Evolutionary conservation across 2,329 filamentous ascomycete species (phyloP).

Genomic region (Paraphoma chrysanthemicola): DNA sequence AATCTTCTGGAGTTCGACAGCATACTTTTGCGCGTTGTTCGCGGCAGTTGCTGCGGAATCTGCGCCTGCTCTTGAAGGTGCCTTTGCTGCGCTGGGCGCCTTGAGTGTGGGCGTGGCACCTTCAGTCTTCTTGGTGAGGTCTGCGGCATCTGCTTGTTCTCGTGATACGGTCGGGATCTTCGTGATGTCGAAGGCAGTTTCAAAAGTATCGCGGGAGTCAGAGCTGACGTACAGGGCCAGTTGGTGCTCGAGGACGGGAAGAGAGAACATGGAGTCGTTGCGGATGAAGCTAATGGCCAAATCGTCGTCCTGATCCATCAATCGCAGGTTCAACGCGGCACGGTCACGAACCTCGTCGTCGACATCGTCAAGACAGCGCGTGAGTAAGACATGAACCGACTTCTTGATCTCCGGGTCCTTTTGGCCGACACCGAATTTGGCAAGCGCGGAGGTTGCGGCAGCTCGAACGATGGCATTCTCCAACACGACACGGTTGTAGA

Average conservation of each 20-base stretch:
- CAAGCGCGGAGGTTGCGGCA: conserved; percentile 91
- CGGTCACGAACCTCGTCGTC: conserved; percentile 98
- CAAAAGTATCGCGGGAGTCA: conserved; percentile 85
- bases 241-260: conserved; percentile 95
- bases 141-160: conserved; percentile 94
- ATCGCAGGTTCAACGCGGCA: conserved; percentile 86
- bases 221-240: conserved; percentile 97
- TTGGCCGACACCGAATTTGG: conserved; percentile 95
- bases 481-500: conserved; percentile 96
- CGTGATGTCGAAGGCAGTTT: conserved; percentile 85
- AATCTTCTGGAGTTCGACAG: conserved; percentile 84
- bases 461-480: conserved; percentile 97
- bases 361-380: conserved; percentile 91
- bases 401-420: conserved; percentile 97
- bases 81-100: conserved; percentile 84
- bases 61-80: conserved; percentile 69
- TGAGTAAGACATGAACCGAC: conserved; percentile 90
- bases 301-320: conserved; percentile 91
- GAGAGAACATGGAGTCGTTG: conserved; percentile 95
- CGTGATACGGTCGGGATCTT: conserved; percentile 92
- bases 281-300: conserved; percentile 88
- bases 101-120: conserved; percentile 92
- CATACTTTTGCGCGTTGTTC: conserved; percentile 85
- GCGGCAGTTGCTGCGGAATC: conserved; percentile 79
- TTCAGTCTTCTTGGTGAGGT: conserved; percentile 96